Base-by-base conservation (phyloP, 2,329 filamentous ascomycete species). In the Microcera coccophila region DNA sequence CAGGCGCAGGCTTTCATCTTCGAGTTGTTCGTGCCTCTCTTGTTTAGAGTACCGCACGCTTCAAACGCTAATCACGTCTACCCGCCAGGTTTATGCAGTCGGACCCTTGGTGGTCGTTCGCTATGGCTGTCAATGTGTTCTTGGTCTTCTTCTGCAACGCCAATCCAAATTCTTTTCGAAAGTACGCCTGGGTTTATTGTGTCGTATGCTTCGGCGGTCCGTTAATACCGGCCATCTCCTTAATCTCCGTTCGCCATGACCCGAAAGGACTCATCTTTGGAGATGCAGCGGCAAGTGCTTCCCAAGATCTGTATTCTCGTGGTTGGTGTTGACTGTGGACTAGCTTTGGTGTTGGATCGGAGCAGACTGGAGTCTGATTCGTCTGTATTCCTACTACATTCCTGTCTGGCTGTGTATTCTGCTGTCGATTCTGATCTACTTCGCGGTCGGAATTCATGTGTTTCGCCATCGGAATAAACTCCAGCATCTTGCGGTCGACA, bases 121-220 rank as follows among this genome's bases (percentile, higher is more conserved):
- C 84, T 48, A 91, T 91, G 86, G 85, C 87, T 1, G 73, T 84
- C 55, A 91, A 91, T 51, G 87, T 91, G 42, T 88, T 84, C 59
- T 73, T 90, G 38, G 77, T 81, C 31, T 80, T 81, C 57, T 81
- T 80, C 62, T 70, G 70, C 57, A 72, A 75, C 15, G 74, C 73
- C 9, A 73, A 73, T 36, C 76, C 76, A 1, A 79, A 79, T 1
- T 79, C 81, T 39, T 88, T 89, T 57, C 74, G 78, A 14, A 76
- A 78, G 38, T 85, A 86, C 56, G 74, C 82, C 39, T 86, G 83
- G 75, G 74, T 80, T 36, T 91, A 91, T 59, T 73, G 81, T 17
- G 33, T 81, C 1, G 63, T 81, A 35, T 87, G 84, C 60, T 91
- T 89, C 45, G 85, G 85, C 0, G 55, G 85, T 0, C 85, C 87